Percentiles rank a stretch among this genome's conserved stretches.
Evolutionary conservation across 306 rosid species (phyloP).

Genomic region (Acacia crassicarpa): DNA sequence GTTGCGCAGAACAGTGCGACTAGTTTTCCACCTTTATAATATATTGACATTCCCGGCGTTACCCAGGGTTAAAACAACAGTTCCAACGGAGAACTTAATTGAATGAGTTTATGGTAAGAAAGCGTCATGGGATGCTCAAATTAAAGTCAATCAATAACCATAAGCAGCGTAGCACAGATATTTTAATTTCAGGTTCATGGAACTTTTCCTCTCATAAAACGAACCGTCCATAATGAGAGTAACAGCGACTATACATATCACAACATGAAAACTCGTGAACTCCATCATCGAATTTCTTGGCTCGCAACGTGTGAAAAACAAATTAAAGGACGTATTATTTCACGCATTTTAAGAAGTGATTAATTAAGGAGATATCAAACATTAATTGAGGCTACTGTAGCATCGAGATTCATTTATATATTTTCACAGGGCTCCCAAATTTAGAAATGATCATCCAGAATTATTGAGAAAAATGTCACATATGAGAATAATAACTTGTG

Average conservation of each 20-base stretch:
- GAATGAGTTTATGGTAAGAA: neutral
- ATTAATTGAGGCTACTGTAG: neutral
- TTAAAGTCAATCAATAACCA: neutral
- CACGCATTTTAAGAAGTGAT: neutral
- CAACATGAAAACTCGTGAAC: neutral
- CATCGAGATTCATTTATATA: neutral
- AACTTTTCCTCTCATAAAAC: neutral
- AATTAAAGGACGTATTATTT: neutral
- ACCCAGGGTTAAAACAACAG: neutral
- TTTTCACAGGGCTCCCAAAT: neutral
- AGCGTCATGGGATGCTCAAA: neutral
- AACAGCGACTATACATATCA: neutral
- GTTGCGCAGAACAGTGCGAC: too few species aligned
- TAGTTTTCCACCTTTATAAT: too few species aligned
- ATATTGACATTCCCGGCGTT: too few species aligned
- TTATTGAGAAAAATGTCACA: neutral
- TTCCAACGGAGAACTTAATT: neutral
- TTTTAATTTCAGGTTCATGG: neutral
- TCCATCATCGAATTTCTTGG: neutral
- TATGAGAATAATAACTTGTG: too few species aligned
- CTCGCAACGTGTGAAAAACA: neutral
- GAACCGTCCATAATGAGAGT: neutral
- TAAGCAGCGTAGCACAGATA: neutral
- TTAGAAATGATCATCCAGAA: neutral
- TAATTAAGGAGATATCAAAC: neutral